These are phyloP conservation scores for Globisporangium irregulare DNA, from an alignment of 352 stramenopile genomes.

Conservation along the genomic window DNA sequence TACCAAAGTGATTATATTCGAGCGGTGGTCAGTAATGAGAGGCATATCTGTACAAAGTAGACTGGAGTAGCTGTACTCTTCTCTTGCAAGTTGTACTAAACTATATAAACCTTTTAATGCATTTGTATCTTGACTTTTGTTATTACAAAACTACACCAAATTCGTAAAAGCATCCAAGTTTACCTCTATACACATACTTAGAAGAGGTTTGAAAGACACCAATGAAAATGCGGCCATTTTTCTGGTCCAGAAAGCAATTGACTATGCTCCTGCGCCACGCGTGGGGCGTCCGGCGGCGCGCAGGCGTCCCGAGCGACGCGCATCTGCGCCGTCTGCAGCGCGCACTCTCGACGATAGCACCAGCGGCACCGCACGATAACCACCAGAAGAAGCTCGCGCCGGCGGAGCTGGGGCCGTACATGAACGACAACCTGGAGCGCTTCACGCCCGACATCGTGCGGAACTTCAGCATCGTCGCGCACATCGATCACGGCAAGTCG, in stretches of 20 bases:
- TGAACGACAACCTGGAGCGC: conserved; percentile 52
- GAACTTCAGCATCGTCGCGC: conserved; percentile 91
- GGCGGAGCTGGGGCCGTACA: conserved; percentile 51
- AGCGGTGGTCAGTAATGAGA: too few relatives aligned
- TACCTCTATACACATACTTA: too few relatives aligned
- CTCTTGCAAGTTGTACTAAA: too few relatives aligned
- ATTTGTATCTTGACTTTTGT: too few relatives aligned
- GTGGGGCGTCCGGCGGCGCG: not conserved
- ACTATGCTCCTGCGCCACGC: conserved; percentile 3
- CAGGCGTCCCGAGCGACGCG: not conserved
- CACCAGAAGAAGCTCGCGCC: conserved; percentile 36
- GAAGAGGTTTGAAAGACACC: too few relatives aligned
- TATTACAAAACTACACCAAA: too few relatives aligned
- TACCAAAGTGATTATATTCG: too few relatives aligned
- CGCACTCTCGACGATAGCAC: not conserved
- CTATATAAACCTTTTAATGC: too few relatives aligned
- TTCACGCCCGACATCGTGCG: conserved; percentile 78
- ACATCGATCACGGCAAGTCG: conserved; percentile 92
- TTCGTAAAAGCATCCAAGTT: too few relatives aligned
- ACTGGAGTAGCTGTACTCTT: too few relatives aligned
- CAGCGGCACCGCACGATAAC: conserved; percentile 14
- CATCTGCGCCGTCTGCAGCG: not conserved
- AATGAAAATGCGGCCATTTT: not conserved
- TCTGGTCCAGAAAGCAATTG: not conserved
- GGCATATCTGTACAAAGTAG: too few relatives aligned